phyloP scores from a whole-genome alignment of 1,139 yeast species.

The Yamadazyma taylorii region DNA sequence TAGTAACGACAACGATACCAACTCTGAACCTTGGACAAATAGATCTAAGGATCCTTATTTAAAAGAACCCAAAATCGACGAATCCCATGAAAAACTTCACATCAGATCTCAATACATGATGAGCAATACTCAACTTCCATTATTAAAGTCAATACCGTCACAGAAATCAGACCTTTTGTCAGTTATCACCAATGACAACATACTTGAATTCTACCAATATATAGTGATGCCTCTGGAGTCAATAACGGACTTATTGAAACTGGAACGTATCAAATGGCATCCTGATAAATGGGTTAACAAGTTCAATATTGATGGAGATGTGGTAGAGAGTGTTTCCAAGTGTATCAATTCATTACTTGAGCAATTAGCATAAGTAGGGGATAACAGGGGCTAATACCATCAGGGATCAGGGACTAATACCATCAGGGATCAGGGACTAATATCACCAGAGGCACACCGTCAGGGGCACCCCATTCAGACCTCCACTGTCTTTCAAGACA shows the following conservation, averaged over 20 bases:
- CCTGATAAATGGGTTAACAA: conserved; percentile 55
- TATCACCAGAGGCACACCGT: too few relatives aligned
- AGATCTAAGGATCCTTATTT: conserved; percentile 42
- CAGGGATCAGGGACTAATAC: too few relatives aligned
- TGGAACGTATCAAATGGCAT: conserved; percentile 66
- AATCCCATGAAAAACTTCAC: conserved; percentile 3
- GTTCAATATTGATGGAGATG: conserved; percentile 20
- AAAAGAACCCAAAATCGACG: conserved; percentile 11
- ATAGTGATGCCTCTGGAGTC: conserved; percentile 18
- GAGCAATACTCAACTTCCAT: conserved; percentile 20
- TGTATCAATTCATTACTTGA: conserved; percentile 8
- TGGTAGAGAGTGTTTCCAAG: conserved; percentile 27
- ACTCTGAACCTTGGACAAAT: too few relatives aligned
- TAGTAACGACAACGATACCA: conserved; percentile 31
- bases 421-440: too few relatives aligned
- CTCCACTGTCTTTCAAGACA: too few relatives aligned
- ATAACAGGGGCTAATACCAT: too few relatives aligned
- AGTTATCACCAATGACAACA: conserved; percentile 23
- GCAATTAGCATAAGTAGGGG: conserved; percentile 2
- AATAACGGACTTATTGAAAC: conserved; percentile 32
- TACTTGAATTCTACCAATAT: conserved; percentile 25
- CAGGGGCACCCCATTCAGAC: too few relatives aligned
- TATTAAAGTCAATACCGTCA: conserved; percentile 14
- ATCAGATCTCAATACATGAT: conserved; percentile 17
- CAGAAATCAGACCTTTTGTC: conserved; percentile 18